Evolutionary conservation across 2,329 filamentous ascomycete species (phyloP).

Genomic region (Stenocarpella maydis): DNA sequence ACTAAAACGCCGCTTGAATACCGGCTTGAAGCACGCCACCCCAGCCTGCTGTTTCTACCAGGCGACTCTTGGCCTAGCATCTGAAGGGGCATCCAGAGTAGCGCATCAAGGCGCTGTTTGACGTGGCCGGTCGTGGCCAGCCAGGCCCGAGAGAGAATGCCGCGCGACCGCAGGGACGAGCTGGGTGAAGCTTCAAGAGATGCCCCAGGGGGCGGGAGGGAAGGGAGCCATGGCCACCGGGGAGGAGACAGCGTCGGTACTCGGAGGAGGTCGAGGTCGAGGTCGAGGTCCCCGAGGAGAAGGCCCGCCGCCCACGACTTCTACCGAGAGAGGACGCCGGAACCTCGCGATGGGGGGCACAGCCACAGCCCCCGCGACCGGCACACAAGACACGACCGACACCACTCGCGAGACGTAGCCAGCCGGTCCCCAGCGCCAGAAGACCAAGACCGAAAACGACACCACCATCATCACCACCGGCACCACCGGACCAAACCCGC

Average conservation of each 20-base stretch:
- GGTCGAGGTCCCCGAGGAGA: slow-evolving; percentile 28
- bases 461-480: neutral
- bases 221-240: neutral
- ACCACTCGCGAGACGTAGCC: slow-evolving; percentile 1
- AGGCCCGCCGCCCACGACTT: slow-evolving; percentile 30
- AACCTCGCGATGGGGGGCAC: neutral
- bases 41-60: neutral
- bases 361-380: neutral
- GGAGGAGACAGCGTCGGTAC: neutral
- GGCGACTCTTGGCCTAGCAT: neutral
- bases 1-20: neutral
- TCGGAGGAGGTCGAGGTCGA: neutral
- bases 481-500: slow-evolving; percentile 1
- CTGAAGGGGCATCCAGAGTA: neutral
- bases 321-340: slow-evolving; percentile 20
- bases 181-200: neutral
- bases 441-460: slow-evolving; percentile 17
- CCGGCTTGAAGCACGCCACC: neutral
- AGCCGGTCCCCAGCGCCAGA: neutral
- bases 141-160: neutral
- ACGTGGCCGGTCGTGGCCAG: neutral
- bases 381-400: neutral
- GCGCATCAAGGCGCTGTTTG: neutral
- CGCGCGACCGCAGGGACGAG: slow-evolving; percentile 8
- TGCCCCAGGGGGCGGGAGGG: neutral